Evolutionary conservation across 1,139 yeast species (phyloP).

Genomic region (Zygoascus meyerae): DNA sequence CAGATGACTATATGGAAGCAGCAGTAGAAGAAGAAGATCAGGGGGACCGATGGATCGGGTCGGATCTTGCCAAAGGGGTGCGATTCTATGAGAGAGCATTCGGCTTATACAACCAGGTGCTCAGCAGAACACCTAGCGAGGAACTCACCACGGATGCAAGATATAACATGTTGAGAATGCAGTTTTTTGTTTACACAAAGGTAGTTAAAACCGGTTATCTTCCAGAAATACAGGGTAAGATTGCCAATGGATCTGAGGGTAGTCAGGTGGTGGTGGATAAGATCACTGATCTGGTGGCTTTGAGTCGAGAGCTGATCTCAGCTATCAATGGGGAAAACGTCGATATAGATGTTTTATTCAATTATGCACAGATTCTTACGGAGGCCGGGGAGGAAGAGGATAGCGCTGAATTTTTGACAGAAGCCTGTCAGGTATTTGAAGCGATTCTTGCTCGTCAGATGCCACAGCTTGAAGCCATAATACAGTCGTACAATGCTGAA

Average conservation of each 20-base stretch:
- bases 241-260: neutral
- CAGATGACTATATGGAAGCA: slow-evolving; percentile 24
- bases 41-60: slow-evolving; percentile 31
- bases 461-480: slow-evolving; percentile 12
- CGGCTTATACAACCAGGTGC: slow-evolving; percentile 18
- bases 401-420: slow-evolving; percentile 12
- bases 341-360: slow-evolving; percentile 24
- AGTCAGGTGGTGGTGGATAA: slow-evolving; percentile 13
- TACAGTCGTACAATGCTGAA: neutral
- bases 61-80: slow-evolving; percentile 29
- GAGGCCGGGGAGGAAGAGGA: slow-evolving; percentile 27
- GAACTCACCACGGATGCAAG: slow-evolving; percentile 22
- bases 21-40: slow-evolving; percentile 29
- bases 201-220: slow-evolving; percentile 22
- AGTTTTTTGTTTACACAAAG: slow-evolving; percentile 24
- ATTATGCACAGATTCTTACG: slow-evolving; percentile 27
- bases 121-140: slow-evolving; percentile 6
- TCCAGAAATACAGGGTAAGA: slow-evolving; percentile 13
- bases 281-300: slow-evolving; percentile 16
- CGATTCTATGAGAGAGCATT: slow-evolving; percentile 28
- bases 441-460: slow-evolving; percentile 20
- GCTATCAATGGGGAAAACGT: slow-evolving; percentile 5
- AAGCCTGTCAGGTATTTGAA: slow-evolving; percentile 22
- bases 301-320: slow-evolving; percentile 18
- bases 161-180: slow-evolving; percentile 29